A percentile compares a stretch with the other conserved stretches of the same genome.
These are phyloP conservation scores for Verticillium alfalfae DNA, from an alignment of 2,329 filamentous ascomycete species.

Conservation along the genomic window DNA sequence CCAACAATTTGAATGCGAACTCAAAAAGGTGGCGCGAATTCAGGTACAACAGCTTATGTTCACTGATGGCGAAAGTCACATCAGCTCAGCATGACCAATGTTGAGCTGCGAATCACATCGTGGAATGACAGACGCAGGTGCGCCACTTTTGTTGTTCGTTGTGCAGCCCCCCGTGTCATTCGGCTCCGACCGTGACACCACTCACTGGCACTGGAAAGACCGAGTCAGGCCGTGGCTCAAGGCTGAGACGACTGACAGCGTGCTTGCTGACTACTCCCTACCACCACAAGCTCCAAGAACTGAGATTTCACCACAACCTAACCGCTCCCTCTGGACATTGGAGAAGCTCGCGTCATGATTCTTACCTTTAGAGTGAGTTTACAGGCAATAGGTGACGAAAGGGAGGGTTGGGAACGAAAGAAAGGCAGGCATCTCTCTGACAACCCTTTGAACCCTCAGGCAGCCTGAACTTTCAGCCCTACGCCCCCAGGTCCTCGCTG, in stretches of 20 bases:
- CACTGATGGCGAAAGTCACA: not conserved
- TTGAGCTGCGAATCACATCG: not conserved
- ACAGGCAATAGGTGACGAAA: not conserved
- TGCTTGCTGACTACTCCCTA: not conserved
- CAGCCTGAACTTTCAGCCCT: not conserved
- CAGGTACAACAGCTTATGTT: not conserved
- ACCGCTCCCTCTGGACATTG: no score
- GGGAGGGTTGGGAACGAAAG: not conserved
- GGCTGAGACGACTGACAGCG: not conserved
- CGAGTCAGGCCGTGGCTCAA: not conserved
- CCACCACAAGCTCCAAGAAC: not conserved
- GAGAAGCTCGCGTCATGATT: no score
- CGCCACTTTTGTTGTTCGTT: not conserved
- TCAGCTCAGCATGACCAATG: not conserved
- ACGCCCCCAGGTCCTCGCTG: not conserved
- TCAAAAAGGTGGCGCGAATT: not conserved
- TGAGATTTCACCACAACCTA: not conserved
- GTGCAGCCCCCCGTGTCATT: not conserved
- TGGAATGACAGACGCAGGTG: not conserved
- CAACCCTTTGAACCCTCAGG: not conserved
- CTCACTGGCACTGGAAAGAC: not conserved
- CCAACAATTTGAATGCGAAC: no score
- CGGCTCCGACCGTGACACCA: not conserved
- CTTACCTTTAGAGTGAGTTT: no score
- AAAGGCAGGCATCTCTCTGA: not conserved